Percentiles rank a stretch among this genome's conserved stretches.
Evolutionary conservation across 495 filamentous ascomycete species (phyloP).

Genomic region (Trichoderma orchidacearum): DNA sequence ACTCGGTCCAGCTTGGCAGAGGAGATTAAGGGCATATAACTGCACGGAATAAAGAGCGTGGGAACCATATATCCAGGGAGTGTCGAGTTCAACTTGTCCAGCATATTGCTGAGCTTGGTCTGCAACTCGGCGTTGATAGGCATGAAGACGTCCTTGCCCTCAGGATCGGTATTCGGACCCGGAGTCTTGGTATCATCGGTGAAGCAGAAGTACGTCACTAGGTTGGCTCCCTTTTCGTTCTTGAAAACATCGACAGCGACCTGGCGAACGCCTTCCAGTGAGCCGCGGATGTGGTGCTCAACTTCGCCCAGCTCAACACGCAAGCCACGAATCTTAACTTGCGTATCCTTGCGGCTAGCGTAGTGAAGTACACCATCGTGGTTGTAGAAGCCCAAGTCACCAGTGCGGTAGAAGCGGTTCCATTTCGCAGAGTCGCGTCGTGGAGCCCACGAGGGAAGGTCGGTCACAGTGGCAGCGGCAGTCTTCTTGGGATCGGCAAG

Average conservation of each 20-base stretch:
- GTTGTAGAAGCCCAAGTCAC: slow-evolving; percentile 10
- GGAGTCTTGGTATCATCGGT: slow-evolving; percentile 6
- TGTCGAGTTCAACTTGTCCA: neutral
- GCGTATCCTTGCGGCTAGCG: slow-evolving; percentile 11
- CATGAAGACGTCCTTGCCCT: slow-evolving; percentile 6
- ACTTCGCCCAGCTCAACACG: slow-evolving; percentile 15
- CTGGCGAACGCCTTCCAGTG: neutral
- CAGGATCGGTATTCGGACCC: neutral
- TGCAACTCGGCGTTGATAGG: neutral
- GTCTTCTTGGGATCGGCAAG: slow-evolving; percentile 26
- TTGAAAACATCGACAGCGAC: neutral
- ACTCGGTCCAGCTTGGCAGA: neutral
- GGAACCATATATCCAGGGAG: neutral
- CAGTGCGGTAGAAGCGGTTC: slow-evolving; percentile 33
- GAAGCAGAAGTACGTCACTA: neutral
- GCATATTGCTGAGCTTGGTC: neutral
- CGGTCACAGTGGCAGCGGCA: slow-evolving; percentile 24
- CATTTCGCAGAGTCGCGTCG: neutral
- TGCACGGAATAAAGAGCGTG: neutral
- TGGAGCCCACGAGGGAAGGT: slow-evolving; percentile 26
- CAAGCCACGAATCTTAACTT: slow-evolving; percentile 14
- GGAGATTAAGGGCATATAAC: neutral
- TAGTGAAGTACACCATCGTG: slow-evolving; percentile 10
- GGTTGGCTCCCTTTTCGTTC: neutral
- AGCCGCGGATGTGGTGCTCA: slow-evolving; percentile 3